phyloP scores from a whole-genome alignment of 2,329 filamentous ascomycete species.

The Exserohilum rostratum region DNA sequence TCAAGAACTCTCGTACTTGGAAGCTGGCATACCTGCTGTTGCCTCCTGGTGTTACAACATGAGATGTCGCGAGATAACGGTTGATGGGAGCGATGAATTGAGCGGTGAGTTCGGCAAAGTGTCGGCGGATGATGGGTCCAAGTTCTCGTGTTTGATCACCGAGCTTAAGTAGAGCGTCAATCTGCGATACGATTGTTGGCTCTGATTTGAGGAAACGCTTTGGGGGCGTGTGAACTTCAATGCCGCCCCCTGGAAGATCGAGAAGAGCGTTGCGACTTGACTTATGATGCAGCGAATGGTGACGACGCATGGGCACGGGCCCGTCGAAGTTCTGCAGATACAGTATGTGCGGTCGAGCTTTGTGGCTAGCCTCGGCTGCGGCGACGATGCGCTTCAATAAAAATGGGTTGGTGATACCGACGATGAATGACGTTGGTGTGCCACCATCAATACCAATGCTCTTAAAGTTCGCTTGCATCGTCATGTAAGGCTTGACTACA shows the following conservation, averaged over 20 bases:
- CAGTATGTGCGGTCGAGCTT: constrained; percentile 45
- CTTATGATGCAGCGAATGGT: constrained; percentile 47
- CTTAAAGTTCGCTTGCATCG: constrained; percentile 53
- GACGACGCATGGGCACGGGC: constrained; percentile 44
- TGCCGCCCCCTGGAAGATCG: constrained; percentile 49
- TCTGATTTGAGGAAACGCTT: constrained; percentile 51
- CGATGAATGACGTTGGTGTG: constrained; percentile 46
- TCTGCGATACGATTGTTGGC: constrained; percentile 37
- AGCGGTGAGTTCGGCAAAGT: constrained; percentile 51
- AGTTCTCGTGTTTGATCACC: constrained; percentile 41
- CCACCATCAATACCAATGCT: constrained; percentile 49
- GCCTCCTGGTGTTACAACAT: constrained; percentile 43
- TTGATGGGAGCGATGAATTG: constrained; percentile 51
- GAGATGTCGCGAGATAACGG: constrained; percentile 49
- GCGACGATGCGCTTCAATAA: constrained; percentile 48
- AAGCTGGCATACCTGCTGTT: constrained; percentile 49
- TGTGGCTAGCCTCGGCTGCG: constrained; percentile 43
- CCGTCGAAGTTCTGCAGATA: constrained; percentile 47
- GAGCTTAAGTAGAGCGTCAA: constrained; percentile 43
- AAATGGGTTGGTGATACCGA: constrained; percentile 52
- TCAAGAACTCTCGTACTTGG: constrained; percentile 45
- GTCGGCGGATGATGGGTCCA: constrained; percentile 48
- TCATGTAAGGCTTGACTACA: constrained; percentile 50
- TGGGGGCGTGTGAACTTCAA: constrained; percentile 43
- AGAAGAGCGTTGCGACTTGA: constrained; percentile 43